Conservation (phyloP, 2,329 filamentous ascomycete species). For the Pseudocercospora cruenta region DNA sequence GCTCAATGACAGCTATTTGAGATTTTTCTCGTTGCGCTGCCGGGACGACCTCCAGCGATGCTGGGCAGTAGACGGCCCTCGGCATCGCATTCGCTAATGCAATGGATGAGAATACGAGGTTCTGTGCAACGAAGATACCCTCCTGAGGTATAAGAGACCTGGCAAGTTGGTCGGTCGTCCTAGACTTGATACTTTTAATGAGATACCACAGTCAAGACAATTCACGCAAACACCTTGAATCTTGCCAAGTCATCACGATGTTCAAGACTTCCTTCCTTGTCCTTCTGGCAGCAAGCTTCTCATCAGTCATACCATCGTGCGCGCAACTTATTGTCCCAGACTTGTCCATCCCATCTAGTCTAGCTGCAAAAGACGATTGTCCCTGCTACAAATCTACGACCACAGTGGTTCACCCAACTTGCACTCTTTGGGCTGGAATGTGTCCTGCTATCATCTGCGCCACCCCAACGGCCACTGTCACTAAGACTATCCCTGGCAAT, state of each 20-base stretch:
- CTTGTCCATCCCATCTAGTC: not conserved
- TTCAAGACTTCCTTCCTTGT: not conserved
- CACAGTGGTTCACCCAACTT: constrained; percentile 16
- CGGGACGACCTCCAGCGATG: not conserved
- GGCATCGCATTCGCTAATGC: constrained; percentile 5
- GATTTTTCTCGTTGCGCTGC: not conserved
- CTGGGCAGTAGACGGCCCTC: not conserved
- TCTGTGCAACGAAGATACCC: not conserved
- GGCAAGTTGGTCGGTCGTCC: not conserved
- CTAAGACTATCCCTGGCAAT: not conserved
- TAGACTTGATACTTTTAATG: not conserved
- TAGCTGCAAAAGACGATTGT: not conserved
- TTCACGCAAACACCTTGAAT: not conserved
- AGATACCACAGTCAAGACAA: not conserved
- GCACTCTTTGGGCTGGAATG: constrained; percentile 13
- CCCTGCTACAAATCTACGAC: constrained; percentile 19
- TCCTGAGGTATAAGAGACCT: not conserved
- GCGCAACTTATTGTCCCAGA: not conserved
- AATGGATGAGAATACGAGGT: not conserved
- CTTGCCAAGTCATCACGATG: not conserved
- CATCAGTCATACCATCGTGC: not conserved
- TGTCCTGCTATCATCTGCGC: constrained; percentile 19
- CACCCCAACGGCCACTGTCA: constrained; percentile 15
- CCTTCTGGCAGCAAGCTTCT: not conserved
- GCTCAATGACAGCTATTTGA: not conserved